Percentiles rank a stretch among this genome's conserved stretches.
phyloP scores from a whole-genome alignment of 257 asterid species.

The Catharanthus roseus region DNA sequence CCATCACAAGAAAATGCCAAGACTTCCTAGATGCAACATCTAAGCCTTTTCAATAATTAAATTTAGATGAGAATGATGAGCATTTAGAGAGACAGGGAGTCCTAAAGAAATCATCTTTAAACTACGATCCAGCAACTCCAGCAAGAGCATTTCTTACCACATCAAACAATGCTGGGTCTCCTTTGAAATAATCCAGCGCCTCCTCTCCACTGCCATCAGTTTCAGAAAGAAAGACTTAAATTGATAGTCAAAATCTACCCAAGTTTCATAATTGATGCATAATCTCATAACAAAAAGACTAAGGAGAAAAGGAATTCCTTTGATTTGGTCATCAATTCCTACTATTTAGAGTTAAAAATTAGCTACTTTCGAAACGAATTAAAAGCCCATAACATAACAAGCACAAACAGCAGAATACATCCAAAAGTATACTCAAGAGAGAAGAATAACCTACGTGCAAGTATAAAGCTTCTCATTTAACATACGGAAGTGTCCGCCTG shows the following conservation, averaged over 20 bases:
- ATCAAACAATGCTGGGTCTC: slow-evolving; percentile 71
- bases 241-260: not conserved
- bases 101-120: not conserved
- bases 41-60: not conserved
- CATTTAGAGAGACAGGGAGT: not conserved
- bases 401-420: no score
- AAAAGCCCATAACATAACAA: no score
- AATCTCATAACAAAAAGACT: not conserved
- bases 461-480: slow-evolving; percentile 93
- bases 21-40: not conserved
- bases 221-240: not conserved
- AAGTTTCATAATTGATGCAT: not conserved
- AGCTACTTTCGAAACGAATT: not conserved
- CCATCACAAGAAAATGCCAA: not conserved
- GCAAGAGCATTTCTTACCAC: slow-evolving; percentile 46
- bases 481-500: slow-evolving; percentile 94
- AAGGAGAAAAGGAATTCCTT: not conserved
- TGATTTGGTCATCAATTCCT: not conserved
- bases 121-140: no score
- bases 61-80: not conserved
- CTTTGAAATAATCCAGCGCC: slow-evolving; percentile 69
- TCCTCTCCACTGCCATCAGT: slow-evolving; percentile 63
- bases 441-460: slow-evolving; percentile 49
- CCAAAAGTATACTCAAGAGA: not conserved
- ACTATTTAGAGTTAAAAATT: not conserved